A percentile compares a stretch with the other conserved stretches of the same genome.
These are phyloP conservation scores for Herpotrichia juniperi DNA, from an alignment of 2,329 filamentous ascomycete species.

Conservation along the genomic window DNA sequence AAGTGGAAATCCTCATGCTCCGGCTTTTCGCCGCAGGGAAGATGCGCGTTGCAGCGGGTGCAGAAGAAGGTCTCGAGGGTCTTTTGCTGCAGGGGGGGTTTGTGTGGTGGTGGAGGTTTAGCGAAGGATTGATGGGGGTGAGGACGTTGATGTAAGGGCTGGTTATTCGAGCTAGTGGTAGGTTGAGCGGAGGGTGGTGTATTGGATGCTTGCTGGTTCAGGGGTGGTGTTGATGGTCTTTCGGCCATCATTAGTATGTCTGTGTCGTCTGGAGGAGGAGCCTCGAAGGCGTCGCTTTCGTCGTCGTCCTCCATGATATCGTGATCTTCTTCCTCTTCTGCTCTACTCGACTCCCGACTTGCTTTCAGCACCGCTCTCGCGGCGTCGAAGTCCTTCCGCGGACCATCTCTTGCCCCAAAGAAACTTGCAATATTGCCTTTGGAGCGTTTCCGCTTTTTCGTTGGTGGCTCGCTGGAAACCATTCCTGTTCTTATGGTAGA, in stretches of 20 bases:
- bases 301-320: conserved; percentile 20
- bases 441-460: conserved; percentile 35
- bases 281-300: conserved; percentile 12
- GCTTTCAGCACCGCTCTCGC: conserved; percentile 37
- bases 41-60: conserved; percentile 66
- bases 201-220: not conserved
- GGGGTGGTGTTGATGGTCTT: conserved; percentile 20
- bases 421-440: conserved; percentile 47
- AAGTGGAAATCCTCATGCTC: conserved; percentile 96
- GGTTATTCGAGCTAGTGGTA: not conserved
- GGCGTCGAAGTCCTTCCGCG: conserved; percentile 40
- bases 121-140: conserved; percentile 1
- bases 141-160: conserved; percentile 8
- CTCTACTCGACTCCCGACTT: conserved; percentile 31
- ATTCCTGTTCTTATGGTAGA: conserved; percentile 19
- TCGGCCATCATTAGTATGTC: not conserved
- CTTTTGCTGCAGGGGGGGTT: conserved; percentile 23
- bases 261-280: conserved; percentile 15
- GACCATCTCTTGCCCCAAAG: conserved; percentile 38
- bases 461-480: conserved; percentile 26
- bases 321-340: conserved; percentile 24
- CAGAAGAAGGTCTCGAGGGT: conserved; percentile 58
- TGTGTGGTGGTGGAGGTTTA: conserved; percentile 9
- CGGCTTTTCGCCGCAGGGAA: conserved; percentile 65
- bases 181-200: conserved; percentile 1